Conservation (phyloP, 176 grass and related monocot genomes). For the Alloteropsis semialata region DNA sequence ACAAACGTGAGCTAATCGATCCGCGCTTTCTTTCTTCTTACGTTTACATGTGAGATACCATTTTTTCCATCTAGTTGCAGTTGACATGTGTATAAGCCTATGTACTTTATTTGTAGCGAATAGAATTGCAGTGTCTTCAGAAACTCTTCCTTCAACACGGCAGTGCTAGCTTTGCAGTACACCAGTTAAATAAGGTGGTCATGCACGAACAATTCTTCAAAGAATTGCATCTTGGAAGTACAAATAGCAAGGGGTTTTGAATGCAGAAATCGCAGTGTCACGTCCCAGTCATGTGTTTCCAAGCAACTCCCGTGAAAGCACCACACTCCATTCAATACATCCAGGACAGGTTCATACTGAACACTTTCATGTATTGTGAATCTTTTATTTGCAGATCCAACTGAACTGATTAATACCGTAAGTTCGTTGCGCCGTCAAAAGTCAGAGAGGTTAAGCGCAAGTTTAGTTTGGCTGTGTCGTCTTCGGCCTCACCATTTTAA, state of each 20-base stretch:
- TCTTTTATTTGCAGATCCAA: background rate
- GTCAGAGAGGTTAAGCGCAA: background rate
- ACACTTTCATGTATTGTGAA: background rate
- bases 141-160: background rate
- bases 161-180: background rate
- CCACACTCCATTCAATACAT: background rate
- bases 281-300: background rate
- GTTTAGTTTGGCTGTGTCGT: background rate
- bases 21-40: background rate
- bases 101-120: background rate
- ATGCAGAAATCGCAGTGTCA: background rate
- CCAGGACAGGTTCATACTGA: background rate
- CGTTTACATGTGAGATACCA: background rate
- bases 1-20: background rate
- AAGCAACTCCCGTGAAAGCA: conserved; percentile 1
- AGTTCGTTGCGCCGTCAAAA: background rate
- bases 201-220: background rate
- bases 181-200: background rate
- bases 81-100: background rate
- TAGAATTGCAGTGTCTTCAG: background rate
- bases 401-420: background rate
- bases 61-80: background rate
- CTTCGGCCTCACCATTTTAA: background rate
- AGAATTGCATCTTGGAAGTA: background rate
- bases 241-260: background rate